A percentile compares a stretch with the other conserved stretches of the same genome.
phyloP scores from a whole-genome alignment of 2,329 filamentous ascomycete species.

The Fusarium sp. region DNA sequence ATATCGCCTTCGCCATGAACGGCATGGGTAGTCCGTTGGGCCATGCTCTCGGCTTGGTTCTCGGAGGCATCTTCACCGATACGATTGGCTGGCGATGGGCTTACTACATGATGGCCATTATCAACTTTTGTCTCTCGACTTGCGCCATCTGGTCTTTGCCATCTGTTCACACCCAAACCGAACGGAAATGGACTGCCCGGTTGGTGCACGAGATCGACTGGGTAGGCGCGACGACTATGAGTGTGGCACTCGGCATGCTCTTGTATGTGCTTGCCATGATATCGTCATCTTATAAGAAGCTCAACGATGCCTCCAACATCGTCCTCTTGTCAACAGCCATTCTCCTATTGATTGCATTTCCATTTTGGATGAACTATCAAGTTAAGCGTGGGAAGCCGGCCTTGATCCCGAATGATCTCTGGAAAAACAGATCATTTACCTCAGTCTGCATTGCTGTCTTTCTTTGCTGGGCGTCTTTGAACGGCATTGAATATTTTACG shows the following conservation, averaged over 20 bases:
- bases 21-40: slow-evolving; percentile 57
- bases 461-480: slow-evolving; percentile 56
- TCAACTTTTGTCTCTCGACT: slow-evolving; percentile 50
- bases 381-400: slow-evolving; percentile 57
- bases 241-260: slow-evolving; percentile 56
- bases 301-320: slow-evolving; percentile 54
- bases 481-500: slow-evolving; percentile 57
- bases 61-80: slow-evolving; percentile 59
- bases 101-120: slow-evolving; percentile 52
- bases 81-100: slow-evolving; percentile 57
- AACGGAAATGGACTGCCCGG: slow-evolving; percentile 41
- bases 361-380: slow-evolving; percentile 62
- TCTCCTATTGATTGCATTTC: slow-evolving; percentile 57
- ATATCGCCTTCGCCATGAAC: slow-evolving; percentile 54
- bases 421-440: slow-evolving; percentile 63
- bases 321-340: slow-evolving; percentile 54
- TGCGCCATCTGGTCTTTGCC: slow-evolving; percentile 51
- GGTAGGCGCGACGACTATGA: slow-evolving; percentile 58
- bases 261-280: slow-evolving; percentile 60
- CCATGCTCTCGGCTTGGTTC: slow-evolving; percentile 58
- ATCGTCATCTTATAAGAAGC: slow-evolving; percentile 49
- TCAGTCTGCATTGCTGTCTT: slow-evolving; percentile 61
- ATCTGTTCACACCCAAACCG: slow-evolving; percentile 29
- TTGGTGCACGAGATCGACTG: slow-evolving; percentile 59
- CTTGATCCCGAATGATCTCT: slow-evolving; percentile 67